Base-by-base conservation (phyloP, 2,329 filamentous ascomycete species). In the Venturia carpophila region DNA sequence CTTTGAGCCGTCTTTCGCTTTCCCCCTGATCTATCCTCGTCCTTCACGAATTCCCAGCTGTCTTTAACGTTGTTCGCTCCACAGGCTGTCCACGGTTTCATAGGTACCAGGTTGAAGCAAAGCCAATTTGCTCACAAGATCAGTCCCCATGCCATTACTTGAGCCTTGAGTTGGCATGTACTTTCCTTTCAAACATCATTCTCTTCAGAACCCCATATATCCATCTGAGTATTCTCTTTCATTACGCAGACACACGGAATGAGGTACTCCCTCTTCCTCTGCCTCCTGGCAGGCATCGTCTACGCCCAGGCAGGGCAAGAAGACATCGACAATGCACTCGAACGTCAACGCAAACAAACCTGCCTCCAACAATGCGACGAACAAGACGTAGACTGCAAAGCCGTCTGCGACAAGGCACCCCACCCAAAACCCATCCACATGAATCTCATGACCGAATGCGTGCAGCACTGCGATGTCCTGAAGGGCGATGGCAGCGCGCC, bases 381-480 rank as follows among this genome's bases (percentile, higher is more conserved):
- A 56, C 74, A 68, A 52, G 80, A 84, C 69, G 73, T 80, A 64
- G 81, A 78, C 73, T 84, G 82, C 75, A 72, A 77, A 68, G 82
- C 82, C 45, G 70, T 73, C 17, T 84, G 82, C 74, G 75, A 79
- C 68, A 75, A 78, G 45, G 78, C 79, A 47, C 82, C 82, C 41
- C 82, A 79, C 71, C 82, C 82, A 67, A 79, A 78, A 71, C 75
- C 77, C n/a, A 70, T 71, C 60, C 77, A 81, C 72, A 79, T 76
- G 69, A 78, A 81, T 69, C 75, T 78, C 66, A 83, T 81, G 71
- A 82, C 76, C 70, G 73, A 76, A 61, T 84, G 82, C 69, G 81
- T 80, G 60, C 76, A 76, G 58, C 75, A 78, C 64, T 84, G 82
- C 72, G 78, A 80, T 65, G 52, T 58, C 27, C 52, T 58, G 15